Percentiles rank a stretch among this genome's conserved stretches.
These are phyloP conservation scores for Salix udensis DNA, from an alignment of 345 rosid species.

Conservation along the genomic window DNA sequence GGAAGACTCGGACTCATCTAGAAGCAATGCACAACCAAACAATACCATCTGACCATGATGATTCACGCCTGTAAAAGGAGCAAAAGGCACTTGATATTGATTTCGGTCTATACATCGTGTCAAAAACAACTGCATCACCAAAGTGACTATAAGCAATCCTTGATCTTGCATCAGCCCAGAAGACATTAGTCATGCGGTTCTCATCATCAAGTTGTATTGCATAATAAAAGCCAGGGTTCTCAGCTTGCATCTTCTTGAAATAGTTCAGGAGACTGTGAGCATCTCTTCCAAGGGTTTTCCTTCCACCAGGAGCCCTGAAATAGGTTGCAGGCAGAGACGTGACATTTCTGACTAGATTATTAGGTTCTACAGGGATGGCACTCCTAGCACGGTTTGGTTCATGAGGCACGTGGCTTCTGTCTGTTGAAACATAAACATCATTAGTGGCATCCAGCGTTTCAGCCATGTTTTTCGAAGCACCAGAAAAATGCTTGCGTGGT, in stretches of 20 bases:
- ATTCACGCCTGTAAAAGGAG: conserved; percentile 65
- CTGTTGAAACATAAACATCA: conserved; percentile 35
- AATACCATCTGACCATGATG: conserved; percentile 63
- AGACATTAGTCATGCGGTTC: conserved; percentile 60
- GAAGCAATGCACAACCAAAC: conserved; percentile 67
- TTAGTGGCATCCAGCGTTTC: conserved; percentile 31
- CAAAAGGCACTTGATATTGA: conserved; percentile 66
- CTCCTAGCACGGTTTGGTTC: conserved; percentile 34
- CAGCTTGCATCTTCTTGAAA: conserved; percentile 62
- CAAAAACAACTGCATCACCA: conserved; percentile 62
- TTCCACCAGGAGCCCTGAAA: conserved; percentile 35
- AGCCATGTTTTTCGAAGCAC: conserved; percentile 34
- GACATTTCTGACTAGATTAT: conserved; percentile 29
- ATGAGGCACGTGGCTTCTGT: conserved; percentile 34
- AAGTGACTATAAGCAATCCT: conserved; percentile 57
- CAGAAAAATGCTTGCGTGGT: conserved; percentile 57
- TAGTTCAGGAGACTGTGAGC: conserved; percentile 59
- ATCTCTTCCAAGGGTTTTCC: conserved; percentile 53
- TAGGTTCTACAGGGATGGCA: conserved; percentile 31
- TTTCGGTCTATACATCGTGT: conserved; percentile 67
- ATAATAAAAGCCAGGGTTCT: conserved; percentile 65
- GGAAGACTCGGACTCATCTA: conserved; percentile 65
- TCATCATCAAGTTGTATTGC: conserved; percentile 66
- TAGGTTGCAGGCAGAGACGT: conserved; percentile 21
- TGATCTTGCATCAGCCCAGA: conserved; percentile 75